A percentile compares a stretch with the other conserved stretches of the same genome.
Evolutionary conservation across 345 rosid genomes (phyloP).

Genomic region (Lepidium africanum): DNA sequence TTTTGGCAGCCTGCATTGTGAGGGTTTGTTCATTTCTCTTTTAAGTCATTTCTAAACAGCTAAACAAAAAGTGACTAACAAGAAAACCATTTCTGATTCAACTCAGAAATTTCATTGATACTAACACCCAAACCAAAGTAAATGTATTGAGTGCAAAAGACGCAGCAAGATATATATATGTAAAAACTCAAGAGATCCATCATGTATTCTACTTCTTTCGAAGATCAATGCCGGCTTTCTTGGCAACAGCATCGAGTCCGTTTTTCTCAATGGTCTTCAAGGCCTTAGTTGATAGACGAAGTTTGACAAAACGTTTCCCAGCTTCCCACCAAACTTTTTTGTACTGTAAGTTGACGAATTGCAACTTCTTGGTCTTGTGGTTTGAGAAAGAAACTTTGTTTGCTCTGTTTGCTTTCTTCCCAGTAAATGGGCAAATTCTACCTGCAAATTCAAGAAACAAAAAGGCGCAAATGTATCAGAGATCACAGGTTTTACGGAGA

Average conservation of each 20-base stretch:
- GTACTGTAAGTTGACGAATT: slow-evolving; percentile 88
- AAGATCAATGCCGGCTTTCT: slow-evolving; percentile 93
- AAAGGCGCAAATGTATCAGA: not conserved
- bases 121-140: not conserved
- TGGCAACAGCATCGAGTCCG: slow-evolving; percentile 92
- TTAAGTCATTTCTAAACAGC: not conserved
- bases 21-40: slow-evolving; percentile 7
- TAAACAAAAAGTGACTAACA: not conserved
- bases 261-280: slow-evolving; percentile 92
- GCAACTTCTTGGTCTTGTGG: slow-evolving; percentile 90
- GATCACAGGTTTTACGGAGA: not conserved
- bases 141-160: slow-evolving; percentile 1
- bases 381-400: slow-evolving; percentile 91
- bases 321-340: slow-evolving; percentile 97
- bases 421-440: slow-evolving; percentile 85
- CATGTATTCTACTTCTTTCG: slow-evolving; percentile 33
- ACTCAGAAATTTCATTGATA: slow-evolving; percentile 7
- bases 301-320: slow-evolving; percentile 75
- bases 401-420: slow-evolving; percentile 88
- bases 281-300: slow-evolving; percentile 81
- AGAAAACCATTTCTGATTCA: slow-evolving; percentile 6
- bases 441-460: slow-evolving; percentile 35
- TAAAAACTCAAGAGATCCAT: too few relatives aligned
- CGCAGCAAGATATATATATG: not conserved
- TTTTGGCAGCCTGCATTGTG: not conserved